Percentiles rank a stretch among this genome's conserved stretches.
These are phyloP conservation scores for Pyropia yezoensis DNA, from an alignment of 23 red algal genomes.

Conservation along the genomic window DNA sequence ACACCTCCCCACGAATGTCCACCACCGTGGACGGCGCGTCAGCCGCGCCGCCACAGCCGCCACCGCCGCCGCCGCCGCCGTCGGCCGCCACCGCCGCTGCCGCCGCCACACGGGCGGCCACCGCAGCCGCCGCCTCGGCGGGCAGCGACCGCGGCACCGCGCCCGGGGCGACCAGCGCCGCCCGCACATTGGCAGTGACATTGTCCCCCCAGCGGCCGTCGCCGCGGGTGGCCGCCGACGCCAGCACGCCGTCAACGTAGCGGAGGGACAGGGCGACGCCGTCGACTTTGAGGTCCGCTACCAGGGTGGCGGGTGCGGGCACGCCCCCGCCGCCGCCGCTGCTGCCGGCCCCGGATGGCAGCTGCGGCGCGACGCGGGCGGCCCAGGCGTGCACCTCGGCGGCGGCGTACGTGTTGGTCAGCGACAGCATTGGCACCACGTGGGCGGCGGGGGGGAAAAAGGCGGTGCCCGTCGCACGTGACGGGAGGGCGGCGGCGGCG, in stretches of 20 bases:
- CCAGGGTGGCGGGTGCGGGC: background rate
- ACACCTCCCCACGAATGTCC: conserved; percentile 55
- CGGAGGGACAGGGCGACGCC: conserved; percentile 53
- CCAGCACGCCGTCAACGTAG: conserved; percentile 29
- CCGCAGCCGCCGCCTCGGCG: conserved; percentile 1
- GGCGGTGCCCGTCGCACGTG: background rate
- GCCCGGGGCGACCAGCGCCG: conserved; percentile 24
- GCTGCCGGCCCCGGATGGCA: background rate
- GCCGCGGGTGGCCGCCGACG: conserved; percentile 41
- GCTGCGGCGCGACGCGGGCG: conserved; percentile 11
- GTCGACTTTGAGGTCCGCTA: conserved; percentile 58
- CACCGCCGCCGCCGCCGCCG: conserved; percentile 13
- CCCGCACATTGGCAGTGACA: conserved; percentile 49
- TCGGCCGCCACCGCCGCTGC: conserved; percentile 18
- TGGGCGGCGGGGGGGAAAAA: conserved; percentile 44
- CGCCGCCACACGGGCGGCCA: conserved; percentile 43
- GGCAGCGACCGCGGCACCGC: conserved; percentile 13
- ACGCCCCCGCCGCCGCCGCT: background rate
- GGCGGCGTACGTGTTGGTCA: conserved; percentile 50
- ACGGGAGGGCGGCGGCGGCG: background rate
- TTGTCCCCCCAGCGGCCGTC: conserved; percentile 52
- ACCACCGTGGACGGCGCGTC: conserved; percentile 6
- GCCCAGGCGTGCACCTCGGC: conserved; percentile 31
- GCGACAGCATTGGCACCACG: conserved; percentile 37
- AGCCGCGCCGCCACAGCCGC: conserved; percentile 18